Percentiles rank a stretch among this genome's conserved stretches.
Conservation (phyloP, 306 rosid genomes). For the Senna siamea region DNA sequence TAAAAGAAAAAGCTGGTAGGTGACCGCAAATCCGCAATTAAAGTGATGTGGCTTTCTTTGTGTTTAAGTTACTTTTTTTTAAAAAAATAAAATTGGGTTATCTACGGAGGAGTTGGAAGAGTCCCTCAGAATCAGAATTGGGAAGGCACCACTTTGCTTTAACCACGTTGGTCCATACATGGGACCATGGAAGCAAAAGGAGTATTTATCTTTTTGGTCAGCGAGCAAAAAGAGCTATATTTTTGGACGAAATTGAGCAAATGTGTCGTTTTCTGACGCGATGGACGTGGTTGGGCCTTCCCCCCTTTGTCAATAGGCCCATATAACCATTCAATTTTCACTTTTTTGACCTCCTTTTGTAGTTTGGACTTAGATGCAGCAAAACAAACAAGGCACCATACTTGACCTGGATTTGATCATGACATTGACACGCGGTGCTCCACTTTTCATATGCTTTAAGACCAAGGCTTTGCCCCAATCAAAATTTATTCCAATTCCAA, state of each 20-base stretch:
- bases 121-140: background rate
- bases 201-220: too few relatives aligned
- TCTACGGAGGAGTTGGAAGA: background rate
- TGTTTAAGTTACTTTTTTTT: too few relatives aligned
- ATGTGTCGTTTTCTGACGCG: background rate
- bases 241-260: too few relatives aligned
- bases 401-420: background rate
- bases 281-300: background rate
- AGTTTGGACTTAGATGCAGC: background rate
- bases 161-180: background rate
- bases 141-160: background rate
- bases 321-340: background rate
- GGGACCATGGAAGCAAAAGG: background rate
- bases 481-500: too few relatives aligned
- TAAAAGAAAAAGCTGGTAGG: background rate
- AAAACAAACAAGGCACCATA: background rate
- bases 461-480: background rate
- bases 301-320: background rate
- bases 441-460: background rate
- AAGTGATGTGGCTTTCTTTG: background rate
- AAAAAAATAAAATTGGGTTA: background rate
- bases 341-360: background rate
- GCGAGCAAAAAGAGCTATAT: too few relatives aligned
- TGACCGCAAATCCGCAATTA: background rate
- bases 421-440: too few relatives aligned